Evolutionary conservation across 495 filamentous ascomycete genomes (phyloP), one percentile per base, ranked within the genome.

Genomic region (Talaromyces liani): DNA sequence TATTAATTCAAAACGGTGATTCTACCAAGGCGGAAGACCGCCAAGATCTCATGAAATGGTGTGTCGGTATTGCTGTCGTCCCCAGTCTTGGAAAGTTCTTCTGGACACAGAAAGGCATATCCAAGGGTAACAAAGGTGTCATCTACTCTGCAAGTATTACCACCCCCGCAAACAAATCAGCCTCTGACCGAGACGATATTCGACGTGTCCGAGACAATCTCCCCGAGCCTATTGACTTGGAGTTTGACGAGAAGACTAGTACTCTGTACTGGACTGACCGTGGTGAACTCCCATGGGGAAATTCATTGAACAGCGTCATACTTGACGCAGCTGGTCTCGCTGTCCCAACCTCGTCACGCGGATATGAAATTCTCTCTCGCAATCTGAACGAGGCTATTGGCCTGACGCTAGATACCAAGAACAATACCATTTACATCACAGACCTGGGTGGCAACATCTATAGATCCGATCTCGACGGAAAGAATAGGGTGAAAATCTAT

Each of bases 71-170:
- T 31, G 58, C 73, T 14, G 69, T 75, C 10, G 63, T 64, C n/a
- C 66, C 68, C 0, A 61, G 16, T 0, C 64, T 69, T 0, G 68
- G 75, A n/a, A 79, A 80, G 58, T 71, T 85, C 33, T 84, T 79
- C 68, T 85, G 82, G 82, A 81, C 82, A 0, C 83, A 84, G 63
- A 85, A 85, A 64, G 83, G 83, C 0, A 70, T 69, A 1, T 74
- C 76, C 6, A 85, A 84, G 66, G 75, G 73, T n/a, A 66, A 64
- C 1, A 64, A 79, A 47, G 81, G 83, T 1, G 71, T 76, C 4
- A 82, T 85, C 57, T 79, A 83, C 66, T 67, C 69, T 33, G 80
- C 81, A 3, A 66, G 74, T 33, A 75, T 84, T 25, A 64, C 69
- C 1, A 69, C 70, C 2, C 72, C 74, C 0, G 36, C 25, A 14